These are phyloP conservation scores for Gnetum montanum DNA, from an alignment of 75 land plant genomes.

Conservation along the genomic window DNA sequence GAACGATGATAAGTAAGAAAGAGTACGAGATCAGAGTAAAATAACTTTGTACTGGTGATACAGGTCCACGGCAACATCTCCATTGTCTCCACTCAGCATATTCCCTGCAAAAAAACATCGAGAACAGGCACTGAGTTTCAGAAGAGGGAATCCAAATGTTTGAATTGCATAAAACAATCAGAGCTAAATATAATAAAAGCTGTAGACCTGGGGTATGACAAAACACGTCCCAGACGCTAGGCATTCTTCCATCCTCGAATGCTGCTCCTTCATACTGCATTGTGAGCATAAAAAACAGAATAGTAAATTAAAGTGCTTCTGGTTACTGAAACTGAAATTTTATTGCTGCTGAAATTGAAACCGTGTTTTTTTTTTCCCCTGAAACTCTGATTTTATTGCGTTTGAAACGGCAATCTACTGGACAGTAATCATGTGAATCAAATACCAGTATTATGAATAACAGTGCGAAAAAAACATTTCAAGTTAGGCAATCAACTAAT, in stretches of 20 bases:
- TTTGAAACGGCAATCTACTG: too few relatives aligned
- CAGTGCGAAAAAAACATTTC: background rate
- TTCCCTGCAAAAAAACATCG: constrained; percentile 12
- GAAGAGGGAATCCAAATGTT: background rate
- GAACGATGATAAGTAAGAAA: background rate
- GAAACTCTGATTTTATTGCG: too few relatives aligned
- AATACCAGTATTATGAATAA: background rate
- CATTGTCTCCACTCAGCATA: constrained; percentile 31
- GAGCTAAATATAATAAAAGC: background rate
- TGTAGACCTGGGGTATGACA: constrained; percentile 26
- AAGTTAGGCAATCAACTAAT: background rate
- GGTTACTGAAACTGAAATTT: too few relatives aligned
- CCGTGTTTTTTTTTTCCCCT: too few relatives aligned
- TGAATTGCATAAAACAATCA: background rate
- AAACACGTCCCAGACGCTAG: background rate
- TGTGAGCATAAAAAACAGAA: background rate
- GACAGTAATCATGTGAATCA: background rate
- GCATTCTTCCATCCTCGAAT: constrained; percentile 22
- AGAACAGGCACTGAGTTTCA: background rate
- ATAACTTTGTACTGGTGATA: constrained; percentile 26
- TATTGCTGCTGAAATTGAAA: too few relatives aligned
- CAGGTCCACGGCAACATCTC: constrained; percentile 38
- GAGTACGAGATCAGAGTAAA: background rate
- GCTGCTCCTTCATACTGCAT: constrained; percentile 12
- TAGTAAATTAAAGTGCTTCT: too few relatives aligned